Evolutionary conservation across 1,284 basidiomycete species (phyloP), one percentile per base, ranked within the genome.

Genomic region (Cryptococcus depauperatus): DNA sequence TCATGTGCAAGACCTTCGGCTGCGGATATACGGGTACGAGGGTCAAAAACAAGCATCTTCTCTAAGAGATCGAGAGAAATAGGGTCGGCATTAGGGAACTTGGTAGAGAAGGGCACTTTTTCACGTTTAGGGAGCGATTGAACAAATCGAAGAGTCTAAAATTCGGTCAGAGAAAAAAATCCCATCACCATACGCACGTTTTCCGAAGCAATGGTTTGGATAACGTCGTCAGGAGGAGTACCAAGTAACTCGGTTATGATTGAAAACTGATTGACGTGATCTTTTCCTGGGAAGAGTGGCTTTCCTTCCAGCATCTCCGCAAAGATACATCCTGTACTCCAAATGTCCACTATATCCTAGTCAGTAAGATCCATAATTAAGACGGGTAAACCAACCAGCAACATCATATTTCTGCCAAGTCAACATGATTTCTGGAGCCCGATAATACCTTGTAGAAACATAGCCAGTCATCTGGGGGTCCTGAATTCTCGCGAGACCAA

Each of bases 371-470:
- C 35, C n/a, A 21, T 22, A 22, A 28, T 18, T 8, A 14, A 26
- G n/a, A 32, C 8, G n/a, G 11, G 10, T 18, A 8, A 5, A 70
- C 72, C 57, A 50, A 75, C 75, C 75, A 22, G 91, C 95, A 46
- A 97, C 93, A 70, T 98, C 95, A 75, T 98, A 98, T 75, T 98
- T 98, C 72, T 98, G 93, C 95, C 95, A 98, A 37, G 93, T 99
- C 66, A 99, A 79, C 95, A 99, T 99, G 75, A 99, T 98, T 73
- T 99, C 93, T 6, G 93, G 93, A 3, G 93, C 95, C 44, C 95
- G 85, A 73, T 99, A 98, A 75, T 98, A 98, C 59, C 95, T 79
- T 47, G 93, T 99, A 51, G 92, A 97, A 54, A 98, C 93, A 69
- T 98, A 99, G 52, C 95, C 95, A 4, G 95, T 98, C 95, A 99